Conservation (phyloP, 2,329 filamentous ascomycete genomes). For the Didymella segeticola region DNA sequence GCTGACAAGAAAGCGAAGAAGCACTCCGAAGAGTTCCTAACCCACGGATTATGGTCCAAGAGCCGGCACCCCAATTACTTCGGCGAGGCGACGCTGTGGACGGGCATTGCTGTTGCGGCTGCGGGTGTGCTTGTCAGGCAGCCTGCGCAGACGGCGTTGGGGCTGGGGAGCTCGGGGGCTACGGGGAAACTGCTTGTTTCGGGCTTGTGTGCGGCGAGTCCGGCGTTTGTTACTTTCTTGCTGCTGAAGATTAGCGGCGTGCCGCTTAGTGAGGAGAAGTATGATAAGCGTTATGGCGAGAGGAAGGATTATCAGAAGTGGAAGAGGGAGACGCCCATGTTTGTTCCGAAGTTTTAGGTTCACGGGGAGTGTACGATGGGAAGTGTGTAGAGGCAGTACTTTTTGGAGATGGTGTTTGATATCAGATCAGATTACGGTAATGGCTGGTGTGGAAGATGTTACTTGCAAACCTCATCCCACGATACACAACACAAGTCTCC, state of each 20-base stretch:
- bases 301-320: conserved; percentile 71
- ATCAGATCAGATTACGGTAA: too few species aligned
- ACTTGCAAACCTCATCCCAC: too few species aligned
- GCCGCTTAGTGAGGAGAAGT: conserved; percentile 72
- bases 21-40: conserved; percentile 72
- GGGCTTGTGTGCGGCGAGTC: conserved; percentile 64
- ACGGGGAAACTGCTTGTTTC: conserved; percentile 54
- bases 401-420: too few species aligned
- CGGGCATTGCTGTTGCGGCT: conserved; percentile 67
- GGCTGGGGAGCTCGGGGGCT: conserved; percentile 53
- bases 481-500: too few species aligned
- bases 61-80: conserved; percentile 74
- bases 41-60: conserved; percentile 66
- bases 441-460: too few species aligned
- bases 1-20: conserved; percentile 68
- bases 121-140: conserved; percentile 63
- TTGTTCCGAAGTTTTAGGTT: conserved; percentile 64
- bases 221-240: conserved; percentile 69
- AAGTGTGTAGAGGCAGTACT: too few species aligned
- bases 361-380: too few species aligned
- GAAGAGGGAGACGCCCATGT: conserved; percentile 70
- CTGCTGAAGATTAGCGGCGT: conserved; percentile 69
- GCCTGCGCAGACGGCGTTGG: conserved; percentile 65
- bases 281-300: conserved; percentile 69
- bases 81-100: conserved; percentile 74